Base-by-base conservation (phyloP, 768 basidiomycete genomes). In the Amanita inopinata region DNA sequence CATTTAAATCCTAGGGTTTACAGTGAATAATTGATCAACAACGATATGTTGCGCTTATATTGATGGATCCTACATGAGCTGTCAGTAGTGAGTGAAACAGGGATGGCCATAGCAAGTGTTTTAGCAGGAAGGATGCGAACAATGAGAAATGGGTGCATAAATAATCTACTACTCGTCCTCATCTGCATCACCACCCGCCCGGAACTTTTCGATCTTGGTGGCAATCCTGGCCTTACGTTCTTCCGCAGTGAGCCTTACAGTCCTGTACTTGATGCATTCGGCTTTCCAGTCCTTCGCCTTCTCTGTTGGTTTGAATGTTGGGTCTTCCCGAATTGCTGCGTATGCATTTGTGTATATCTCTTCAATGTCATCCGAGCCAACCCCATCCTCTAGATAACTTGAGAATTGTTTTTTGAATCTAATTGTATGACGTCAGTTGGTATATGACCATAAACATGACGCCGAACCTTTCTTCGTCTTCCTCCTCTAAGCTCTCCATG, bases 401-500 rank as follows among this genome's bases (percentile, higher is more conserved):
- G 96, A 60, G 67, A 98, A 98, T 59, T 96, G 92, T 72, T 92
- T 96, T 74, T 94, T 96, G 76, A 94, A 94, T 55, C 88, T 90
- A 24, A 6, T 27, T 15, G 19, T 19, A 22, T 38, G 19, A 49
- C 39, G 36, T 14, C 8, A 15, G 3, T 23, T 9, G 22, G n/a
- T 17, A 33, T 45, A 27, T 22, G 4, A 7, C 18, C n/a, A 39
- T 10, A 32, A 31, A 15, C 11, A 23, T 38, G 38, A 24, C 19
- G 8, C 59, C 74, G 48, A 52, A 80, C 80, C 92, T 78, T 69
- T 98, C 94, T 56, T 98, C 96, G 60, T 99, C 96, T 71, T 99
- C 96, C 75, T 99, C 96, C 70, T 99, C 96, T 41, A 98, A 70
- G 45, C 81, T 86, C 70, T 98, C 89, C 96, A 99, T 99, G 75